Percentiles rank a stretch among this genome's conserved stretches.
phyloP scores from a whole-genome alignment of 768 basidiomycete genomes.

The Leccinum disarticulatum region DNA sequence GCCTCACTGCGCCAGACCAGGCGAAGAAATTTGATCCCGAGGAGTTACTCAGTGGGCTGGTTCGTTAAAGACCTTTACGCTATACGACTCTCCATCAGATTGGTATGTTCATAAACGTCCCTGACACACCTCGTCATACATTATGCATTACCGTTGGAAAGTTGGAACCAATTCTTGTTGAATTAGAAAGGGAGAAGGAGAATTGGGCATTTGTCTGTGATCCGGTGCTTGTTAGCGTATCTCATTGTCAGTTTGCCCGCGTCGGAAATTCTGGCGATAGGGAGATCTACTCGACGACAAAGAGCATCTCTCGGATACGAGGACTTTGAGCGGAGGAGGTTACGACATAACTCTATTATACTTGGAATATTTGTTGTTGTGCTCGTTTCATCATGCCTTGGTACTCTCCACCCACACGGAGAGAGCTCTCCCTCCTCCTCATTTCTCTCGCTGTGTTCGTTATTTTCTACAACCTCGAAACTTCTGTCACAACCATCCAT shows the following conservation, averaged over 20 bases:
- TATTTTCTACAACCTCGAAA: constrained; percentile 73
- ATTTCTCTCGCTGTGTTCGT: constrained; percentile 65
- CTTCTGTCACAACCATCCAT: constrained; percentile 43
- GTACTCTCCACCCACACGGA: constrained; percentile 64
- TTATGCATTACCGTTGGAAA: too few relatives aligned
- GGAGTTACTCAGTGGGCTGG: constrained; percentile 90
- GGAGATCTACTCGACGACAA: too few relatives aligned
- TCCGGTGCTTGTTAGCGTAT: constrained; percentile 91
- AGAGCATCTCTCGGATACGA: too few relatives aligned
- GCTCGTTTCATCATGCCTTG: constrained; percentile 50
- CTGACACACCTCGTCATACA: too few relatives aligned
- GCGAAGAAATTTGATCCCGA: constrained; percentile 88
- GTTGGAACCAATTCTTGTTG: constrained; percentile 90
- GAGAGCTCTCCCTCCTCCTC: constrained; percentile 70
- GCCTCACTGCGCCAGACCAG: too few relatives aligned
- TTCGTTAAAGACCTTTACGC: constrained; percentile 58
- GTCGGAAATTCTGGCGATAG: too few relatives aligned
- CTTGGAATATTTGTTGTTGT: background rate
- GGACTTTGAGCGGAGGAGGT: background rate
- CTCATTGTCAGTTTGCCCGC: constrained; percentile 44
- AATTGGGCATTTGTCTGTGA: constrained; percentile 96
- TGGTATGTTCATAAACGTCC: too few relatives aligned
- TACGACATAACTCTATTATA: background rate
- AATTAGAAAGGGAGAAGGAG: constrained; percentile 95
- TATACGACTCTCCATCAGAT: constrained; percentile 94